Evolutionary conservation across 768 basidiomycete species (phyloP), one percentile per base, ranked within the genome.

Genomic region (Hericium erinaceus): DNA sequence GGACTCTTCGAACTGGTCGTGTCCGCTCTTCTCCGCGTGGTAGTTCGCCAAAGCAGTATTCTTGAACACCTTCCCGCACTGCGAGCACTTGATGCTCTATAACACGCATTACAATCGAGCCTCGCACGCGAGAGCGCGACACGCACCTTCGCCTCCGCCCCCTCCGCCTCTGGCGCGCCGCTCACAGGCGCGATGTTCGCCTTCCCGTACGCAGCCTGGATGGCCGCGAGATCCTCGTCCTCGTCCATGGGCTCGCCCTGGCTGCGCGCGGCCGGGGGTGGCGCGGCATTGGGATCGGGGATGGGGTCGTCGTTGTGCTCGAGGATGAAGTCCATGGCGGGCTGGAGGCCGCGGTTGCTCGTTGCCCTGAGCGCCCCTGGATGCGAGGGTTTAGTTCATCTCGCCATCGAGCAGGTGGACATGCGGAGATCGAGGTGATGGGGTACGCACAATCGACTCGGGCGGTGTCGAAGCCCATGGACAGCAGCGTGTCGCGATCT

Each of bases 1-100:
- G 1, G 89, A 93, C 67, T 98, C 95, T 68, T 97, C 95, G 61
- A 98, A 98, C 63, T 94, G 85, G 70, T 92, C 86, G 68, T 99
- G 95, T 0, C 95, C 95, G 63, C 85, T 90, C 75, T 93, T 93
- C 71, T 95, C 92, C 0, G 93, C 95, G 65, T 97, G 95, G 70
- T 83, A 95, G 63, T 91, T 90, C 13, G 92, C 95, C 15, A 95
- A 75, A 2, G 89, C 90, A 0, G 89, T 87, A 64, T 91, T 93
- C 66, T 76, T 75, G 77, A 97, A 97, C 22, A 83, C 76, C 74
- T 97, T 97, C 59, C 85, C 82, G 69, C 94, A 95, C 65, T 87
- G 70, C 6, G 83, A 78, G 67, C 91, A 93, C 72, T 84, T 89
- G 74, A 93, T 89, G 67, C 87, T 91, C 87, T 90, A 52, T 22